A percentile compares a stretch with the other conserved stretches of the same genome.
phyloP scores from a whole-genome alignment of 805 yeast species.

The Schwanniomyces vanrijiae region DNA sequence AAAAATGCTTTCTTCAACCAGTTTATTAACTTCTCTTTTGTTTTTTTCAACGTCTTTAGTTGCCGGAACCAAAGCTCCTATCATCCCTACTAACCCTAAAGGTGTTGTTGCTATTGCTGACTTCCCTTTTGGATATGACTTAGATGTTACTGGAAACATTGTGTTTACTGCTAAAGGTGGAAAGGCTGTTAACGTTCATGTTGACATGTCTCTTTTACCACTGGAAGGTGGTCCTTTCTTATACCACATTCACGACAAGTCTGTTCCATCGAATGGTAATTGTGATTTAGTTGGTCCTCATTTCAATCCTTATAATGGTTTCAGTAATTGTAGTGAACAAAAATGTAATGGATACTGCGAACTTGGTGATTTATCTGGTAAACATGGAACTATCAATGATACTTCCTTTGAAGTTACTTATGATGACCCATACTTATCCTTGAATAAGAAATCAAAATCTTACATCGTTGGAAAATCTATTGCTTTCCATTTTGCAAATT shows the following conservation, averaged over 20 bases:
- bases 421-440: conserved; percentile 64
- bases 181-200: conserved; percentile 62
- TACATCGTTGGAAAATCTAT: conserved; percentile 59
- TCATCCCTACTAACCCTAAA: conserved; percentile 47
- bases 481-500: conserved; percentile 54
- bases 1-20: conserved; percentile 4
- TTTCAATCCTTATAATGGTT: conserved; percentile 64
- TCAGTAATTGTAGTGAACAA: conserved; percentile 49
- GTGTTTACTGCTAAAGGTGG: conserved; percentile 58
- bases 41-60: neutral
- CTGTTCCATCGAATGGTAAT: conserved; percentile 47
- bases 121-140: conserved; percentile 45
- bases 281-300: conserved; percentile 59
- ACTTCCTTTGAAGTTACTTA: conserved; percentile 67
- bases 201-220: conserved; percentile 72
- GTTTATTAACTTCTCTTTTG: conserved; percentile 3
- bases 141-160: conserved; percentile 49
- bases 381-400: conserved; percentile 70
- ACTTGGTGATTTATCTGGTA: conserved; percentile 76
- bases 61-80: conserved; percentile 45
- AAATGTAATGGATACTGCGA: conserved; percentile 59
- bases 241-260: conserved; percentile 65
- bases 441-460: conserved; percentile 55
- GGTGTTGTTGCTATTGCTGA: conserved; percentile 57
- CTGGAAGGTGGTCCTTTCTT: conserved; percentile 63